Percentiles rank a stretch among this genome's conserved stretches.
These are phyloP conservation scores for Claviceps capensis DNA, from an alignment of 2,329 filamentous ascomycete genomes.

Conservation along the genomic window DNA sequence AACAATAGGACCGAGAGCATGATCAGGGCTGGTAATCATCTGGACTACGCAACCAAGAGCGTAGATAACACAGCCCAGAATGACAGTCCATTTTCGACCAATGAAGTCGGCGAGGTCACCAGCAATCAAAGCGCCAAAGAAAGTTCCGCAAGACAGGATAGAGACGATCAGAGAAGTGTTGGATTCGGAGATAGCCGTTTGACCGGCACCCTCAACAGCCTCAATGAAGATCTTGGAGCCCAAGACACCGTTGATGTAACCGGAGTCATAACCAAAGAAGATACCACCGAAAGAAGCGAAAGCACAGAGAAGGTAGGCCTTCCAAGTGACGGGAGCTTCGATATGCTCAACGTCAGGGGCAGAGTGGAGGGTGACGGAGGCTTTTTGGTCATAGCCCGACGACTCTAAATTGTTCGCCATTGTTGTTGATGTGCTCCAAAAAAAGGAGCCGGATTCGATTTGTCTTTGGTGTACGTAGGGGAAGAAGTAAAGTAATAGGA, in stretches of 20 bases:
- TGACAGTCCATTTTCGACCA: constrained; percentile 59
- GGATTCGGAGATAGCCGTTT: constrained; percentile 22
- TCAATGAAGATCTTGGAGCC: constrained; percentile 37
- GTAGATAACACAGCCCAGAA: constrained; percentile 60
- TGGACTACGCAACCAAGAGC: constrained; percentile 54
- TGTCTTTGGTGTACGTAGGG: not conserved
- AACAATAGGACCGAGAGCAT: constrained; percentile 48
- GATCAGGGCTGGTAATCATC: constrained; percentile 33
- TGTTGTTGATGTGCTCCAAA: not conserved
- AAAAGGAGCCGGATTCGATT: not conserved
- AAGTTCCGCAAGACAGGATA: constrained; percentile 65
- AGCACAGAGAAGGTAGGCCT: constrained; percentile 56
- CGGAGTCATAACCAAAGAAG: constrained; percentile 69
- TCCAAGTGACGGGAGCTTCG: constrained; percentile 55
- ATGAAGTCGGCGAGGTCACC: constrained; percentile 66
- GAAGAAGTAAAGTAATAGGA: not conserved
- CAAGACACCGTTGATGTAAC: constrained; percentile 57
- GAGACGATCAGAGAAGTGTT: constrained; percentile 51
- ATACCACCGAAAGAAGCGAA: constrained; percentile 61
- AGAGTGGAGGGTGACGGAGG: constrained; percentile 22
- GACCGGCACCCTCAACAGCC: constrained; percentile 31
- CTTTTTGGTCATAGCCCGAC: constrained; percentile 11
- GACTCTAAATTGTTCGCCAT: constrained; percentile 7
- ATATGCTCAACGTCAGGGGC: constrained; percentile 42
- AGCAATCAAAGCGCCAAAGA: constrained; percentile 64